Percentiles rank a stretch among this genome's conserved stretches.
phyloP scores from a whole-genome alignment of 2,329 filamentous ascomycete species.

The Metarhizium humberi region DNA sequence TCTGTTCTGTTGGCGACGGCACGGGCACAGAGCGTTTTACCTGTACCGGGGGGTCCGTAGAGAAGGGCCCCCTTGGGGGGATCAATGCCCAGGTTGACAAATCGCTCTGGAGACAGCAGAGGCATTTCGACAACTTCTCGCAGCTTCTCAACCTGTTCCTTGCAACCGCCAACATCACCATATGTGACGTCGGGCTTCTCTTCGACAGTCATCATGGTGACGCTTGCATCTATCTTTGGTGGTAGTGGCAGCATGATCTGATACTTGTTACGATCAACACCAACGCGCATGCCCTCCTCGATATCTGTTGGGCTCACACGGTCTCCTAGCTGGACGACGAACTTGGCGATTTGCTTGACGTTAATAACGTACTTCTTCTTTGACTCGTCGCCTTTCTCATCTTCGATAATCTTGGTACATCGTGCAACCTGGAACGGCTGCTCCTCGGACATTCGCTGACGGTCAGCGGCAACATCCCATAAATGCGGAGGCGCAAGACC shows the following conservation, averaged over 20 bases:
- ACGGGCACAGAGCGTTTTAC: conserved; percentile 95
- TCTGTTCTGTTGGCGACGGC: conserved; percentile 97
- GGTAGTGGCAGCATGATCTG: conserved; percentile 94
- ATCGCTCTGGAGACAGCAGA: conserved; percentile 87
- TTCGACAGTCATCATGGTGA: conserved; percentile 99
- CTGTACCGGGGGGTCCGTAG: conserved; percentile 95
- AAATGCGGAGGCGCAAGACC: conserved; percentile 96
- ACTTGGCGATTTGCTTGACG: conserved; percentile 99
- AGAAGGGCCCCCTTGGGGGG: conserved; percentile 94
- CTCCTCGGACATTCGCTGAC: conserved; percentile 97
- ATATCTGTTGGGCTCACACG: conserved; percentile 97
- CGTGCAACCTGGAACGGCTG: conserved; percentile 94
- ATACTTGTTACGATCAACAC: conserved; percentile 98
- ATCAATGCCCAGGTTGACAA: conserved; percentile 97
- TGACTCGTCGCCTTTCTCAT: conserved; percentile 83
- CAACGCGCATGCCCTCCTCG: conserved; percentile 97
- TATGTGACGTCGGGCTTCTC: conserved; percentile 99
- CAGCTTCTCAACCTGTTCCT: conserved; percentile 98
- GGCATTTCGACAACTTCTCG: conserved; percentile 99
- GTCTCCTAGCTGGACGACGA: conserved; percentile 95
- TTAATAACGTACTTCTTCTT: conserved; percentile 99
- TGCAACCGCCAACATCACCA: conserved; percentile 96
- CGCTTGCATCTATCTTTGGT: conserved; percentile 96
- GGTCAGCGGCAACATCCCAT: conserved; percentile 96
- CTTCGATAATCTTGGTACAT: conserved; percentile 98